These are phyloP conservation scores for Ganoderma meredithae DNA, from an alignment of 1,284 basidiomycete species.

Conservation along the genomic window DNA sequence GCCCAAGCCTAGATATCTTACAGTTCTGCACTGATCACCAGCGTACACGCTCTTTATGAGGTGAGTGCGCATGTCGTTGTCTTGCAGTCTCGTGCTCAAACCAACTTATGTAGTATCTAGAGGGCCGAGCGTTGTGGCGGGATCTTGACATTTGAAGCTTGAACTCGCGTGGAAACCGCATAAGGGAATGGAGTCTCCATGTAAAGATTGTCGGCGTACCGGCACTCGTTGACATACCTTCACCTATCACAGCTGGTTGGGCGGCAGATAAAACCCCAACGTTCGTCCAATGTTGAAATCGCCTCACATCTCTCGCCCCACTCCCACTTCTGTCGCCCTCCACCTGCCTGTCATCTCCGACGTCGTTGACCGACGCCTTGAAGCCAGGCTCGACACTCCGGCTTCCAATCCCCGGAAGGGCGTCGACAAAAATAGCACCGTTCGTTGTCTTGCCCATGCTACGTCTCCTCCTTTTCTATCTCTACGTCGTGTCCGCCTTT, in stretches of 20 bases:
- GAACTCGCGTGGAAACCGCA: neutral
- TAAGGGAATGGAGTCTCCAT: neutral
- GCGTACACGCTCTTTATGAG: too few species aligned
- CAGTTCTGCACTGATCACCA: too few species aligned
- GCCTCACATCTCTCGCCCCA: neutral
- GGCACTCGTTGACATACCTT: constrained; percentile 1
- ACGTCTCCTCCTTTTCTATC: constrained; percentile 16
- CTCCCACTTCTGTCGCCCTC: neutral
- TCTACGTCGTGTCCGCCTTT: constrained; percentile 34
- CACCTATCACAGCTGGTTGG: constrained; percentile 9
- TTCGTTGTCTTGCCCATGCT: constrained; percentile 12
- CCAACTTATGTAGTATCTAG: too few species aligned
- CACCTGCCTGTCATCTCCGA: neutral
- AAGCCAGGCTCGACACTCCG: neutral
- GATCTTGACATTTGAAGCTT: too few species aligned
- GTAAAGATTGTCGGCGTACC: neutral
- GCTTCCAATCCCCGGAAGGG: neutral
- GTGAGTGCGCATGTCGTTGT: too few species aligned
- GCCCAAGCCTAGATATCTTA: neutral
- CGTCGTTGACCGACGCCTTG: constrained; percentile 8
- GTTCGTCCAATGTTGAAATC: neutral
- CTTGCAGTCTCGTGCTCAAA: too few species aligned
- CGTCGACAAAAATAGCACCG: neutral
- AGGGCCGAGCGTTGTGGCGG: too few species aligned
- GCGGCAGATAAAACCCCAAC: neutral